These are phyloP conservation scores for Venturia asperata DNA, from an alignment of 2,329 filamentous ascomycete genomes.

Conservation along the genomic window DNA sequence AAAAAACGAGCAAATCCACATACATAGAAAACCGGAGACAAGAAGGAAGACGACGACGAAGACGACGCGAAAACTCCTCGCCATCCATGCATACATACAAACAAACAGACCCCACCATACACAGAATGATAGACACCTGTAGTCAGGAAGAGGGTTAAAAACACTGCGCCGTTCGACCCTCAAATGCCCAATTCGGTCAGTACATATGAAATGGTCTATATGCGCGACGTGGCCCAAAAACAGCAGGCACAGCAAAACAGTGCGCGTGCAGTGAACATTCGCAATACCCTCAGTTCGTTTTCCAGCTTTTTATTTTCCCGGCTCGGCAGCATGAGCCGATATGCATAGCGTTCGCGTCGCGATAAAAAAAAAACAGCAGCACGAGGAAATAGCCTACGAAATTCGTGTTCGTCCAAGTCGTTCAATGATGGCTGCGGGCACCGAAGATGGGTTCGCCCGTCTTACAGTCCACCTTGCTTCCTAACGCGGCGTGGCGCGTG, in stretches of 20 bases:
- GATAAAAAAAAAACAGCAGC: background rate
- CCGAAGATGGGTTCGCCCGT: background rate
- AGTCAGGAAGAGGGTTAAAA: background rate
- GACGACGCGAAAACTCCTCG: background rate
- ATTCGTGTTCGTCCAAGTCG: constrained; percentile 7
- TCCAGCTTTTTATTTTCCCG: constrained; percentile 3
- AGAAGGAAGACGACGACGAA: background rate
- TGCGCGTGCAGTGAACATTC: background rate
- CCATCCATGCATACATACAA: background rate
- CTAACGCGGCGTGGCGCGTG: constrained; percentile 3
- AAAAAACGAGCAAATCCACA: background rate
- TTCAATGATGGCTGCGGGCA: constrained; percentile 2
- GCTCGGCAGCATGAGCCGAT: constrained; percentile 4
- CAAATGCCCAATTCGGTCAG: background rate
- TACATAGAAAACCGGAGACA: background rate
- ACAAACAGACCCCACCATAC: background rate
- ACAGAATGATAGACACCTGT: background rate
- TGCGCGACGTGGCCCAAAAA: background rate
- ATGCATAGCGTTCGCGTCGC: background rate
- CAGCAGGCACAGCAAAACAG: background rate
- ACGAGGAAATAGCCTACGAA: background rate
- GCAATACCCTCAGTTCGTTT: background rate
- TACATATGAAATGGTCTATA: constrained; percentile 1
- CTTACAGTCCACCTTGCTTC: background rate
- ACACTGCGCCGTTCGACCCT: background rate